Conservation (phyloP, 345 rosid species). For the Sisymbrium altissimum region DNA sequence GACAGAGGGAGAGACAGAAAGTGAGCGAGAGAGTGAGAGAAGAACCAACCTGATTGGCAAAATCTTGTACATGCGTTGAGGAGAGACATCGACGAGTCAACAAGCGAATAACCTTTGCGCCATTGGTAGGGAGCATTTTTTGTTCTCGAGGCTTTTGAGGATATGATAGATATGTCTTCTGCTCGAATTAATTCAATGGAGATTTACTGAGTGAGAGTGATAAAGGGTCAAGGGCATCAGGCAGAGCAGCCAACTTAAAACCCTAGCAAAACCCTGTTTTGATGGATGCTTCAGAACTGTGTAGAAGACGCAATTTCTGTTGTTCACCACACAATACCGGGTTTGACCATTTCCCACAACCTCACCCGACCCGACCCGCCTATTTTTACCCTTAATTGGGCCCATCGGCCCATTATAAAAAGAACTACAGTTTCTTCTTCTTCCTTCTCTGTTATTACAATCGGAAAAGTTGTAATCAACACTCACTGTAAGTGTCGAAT, state of each 20-base stretch:
- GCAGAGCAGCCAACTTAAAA: conserved; percentile 26
- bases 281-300: conserved; percentile 27
- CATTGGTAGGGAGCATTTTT: conserved; percentile 63
- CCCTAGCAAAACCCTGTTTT: conserved; percentile 36
- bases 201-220: not conserved
- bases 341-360: conserved; percentile 14
- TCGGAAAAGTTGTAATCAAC: not conserved
- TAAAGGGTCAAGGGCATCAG: not conserved
- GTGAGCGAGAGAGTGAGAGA: not conserved
- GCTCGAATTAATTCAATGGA: not conserved
- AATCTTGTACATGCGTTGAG: conserved; percentile 32
- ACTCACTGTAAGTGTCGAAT: not conserved
- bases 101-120: conserved; percentile 53
- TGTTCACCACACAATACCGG: conserved; percentile 23
- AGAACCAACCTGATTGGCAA: conserved; percentile 35
- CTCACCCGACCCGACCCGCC: not conserved
- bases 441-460: not conserved
- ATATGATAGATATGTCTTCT: not conserved
- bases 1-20: not conserved
- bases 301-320: conserved; percentile 29
- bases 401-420: not conserved
- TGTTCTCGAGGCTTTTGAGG: not conserved
- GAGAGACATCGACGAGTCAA: conserved; percentile 50
- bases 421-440: not conserved
- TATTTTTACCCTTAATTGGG: not conserved